phyloP scores from a whole-genome alignment of 805 yeast species.

The Hanseniaspora thailandica region DNA sequence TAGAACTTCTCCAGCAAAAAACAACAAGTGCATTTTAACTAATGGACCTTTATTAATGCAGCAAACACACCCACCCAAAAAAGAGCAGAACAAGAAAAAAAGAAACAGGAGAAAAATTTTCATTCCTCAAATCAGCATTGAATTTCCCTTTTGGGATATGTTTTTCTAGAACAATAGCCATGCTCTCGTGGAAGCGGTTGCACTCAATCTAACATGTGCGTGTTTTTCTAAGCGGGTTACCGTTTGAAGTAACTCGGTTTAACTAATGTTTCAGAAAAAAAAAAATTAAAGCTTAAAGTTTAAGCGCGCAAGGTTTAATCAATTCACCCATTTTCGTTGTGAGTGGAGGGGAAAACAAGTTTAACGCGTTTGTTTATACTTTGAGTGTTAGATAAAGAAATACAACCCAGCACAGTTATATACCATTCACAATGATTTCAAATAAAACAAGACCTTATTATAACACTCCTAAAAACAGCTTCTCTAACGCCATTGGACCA shows the following conservation, averaged over 20 bases:
- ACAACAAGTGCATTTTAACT: not conserved
- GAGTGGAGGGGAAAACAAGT: not conserved
- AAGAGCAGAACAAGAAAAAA: not conserved
- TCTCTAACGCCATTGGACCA: not conserved
- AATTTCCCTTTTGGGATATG: not conserved
- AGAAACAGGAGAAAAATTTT: not conserved
- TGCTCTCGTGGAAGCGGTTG: not conserved
- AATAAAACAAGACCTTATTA: not conserved
- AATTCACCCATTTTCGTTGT: not conserved
- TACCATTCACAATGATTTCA: not conserved
- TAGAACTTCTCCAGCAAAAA: not conserved
- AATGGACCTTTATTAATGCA: not conserved
- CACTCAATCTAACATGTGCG: not conserved
- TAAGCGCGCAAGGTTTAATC: not conserved
- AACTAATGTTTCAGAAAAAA: not conserved
- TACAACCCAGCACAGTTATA: no score
- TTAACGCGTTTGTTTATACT: not conserved
- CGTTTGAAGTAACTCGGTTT: not conserved
- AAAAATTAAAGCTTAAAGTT: not conserved
- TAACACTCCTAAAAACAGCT: not conserved
- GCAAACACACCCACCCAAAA: not conserved
- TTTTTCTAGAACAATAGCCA: not conserved
- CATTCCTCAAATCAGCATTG: not conserved
- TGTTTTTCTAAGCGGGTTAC: not conserved
- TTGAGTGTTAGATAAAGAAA: no score